Conservation (phyloP, 768 basidiomycete genomes). For the Lentinula guzmanii region DNA sequence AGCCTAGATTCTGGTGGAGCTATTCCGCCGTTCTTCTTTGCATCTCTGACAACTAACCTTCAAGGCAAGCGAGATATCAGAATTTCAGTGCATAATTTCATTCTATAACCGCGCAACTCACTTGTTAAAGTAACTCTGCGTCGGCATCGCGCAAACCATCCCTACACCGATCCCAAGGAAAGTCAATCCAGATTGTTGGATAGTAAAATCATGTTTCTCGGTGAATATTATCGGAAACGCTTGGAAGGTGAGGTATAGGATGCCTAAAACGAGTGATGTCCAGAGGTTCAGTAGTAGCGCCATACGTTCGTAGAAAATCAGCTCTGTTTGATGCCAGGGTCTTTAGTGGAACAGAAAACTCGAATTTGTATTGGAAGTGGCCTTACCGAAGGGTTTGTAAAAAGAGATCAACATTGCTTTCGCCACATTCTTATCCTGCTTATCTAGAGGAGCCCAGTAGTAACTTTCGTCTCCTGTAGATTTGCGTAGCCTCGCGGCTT, state of each 20-base stretch:
- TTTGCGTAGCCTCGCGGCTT: constrained; percentile 55
- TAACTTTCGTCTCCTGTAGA: constrained; percentile 47
- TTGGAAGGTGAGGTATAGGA: constrained; percentile 62
- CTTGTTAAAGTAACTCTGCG: constrained; percentile 29
- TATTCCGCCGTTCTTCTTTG: constrained; percentile 29
- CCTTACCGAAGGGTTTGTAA: constrained; percentile 70
- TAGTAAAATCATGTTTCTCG: constrained; percentile 42
- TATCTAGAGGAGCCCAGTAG: constrained; percentile 59
- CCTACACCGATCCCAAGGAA: constrained; percentile 61
- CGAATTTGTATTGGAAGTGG: neutral
- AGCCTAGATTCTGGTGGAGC: constrained; percentile 64
- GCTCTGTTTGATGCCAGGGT: constrained; percentile 30
- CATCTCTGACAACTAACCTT: constrained; percentile 21
- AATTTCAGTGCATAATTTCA: constrained; percentile 14
- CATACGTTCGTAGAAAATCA: constrained; percentile 69
- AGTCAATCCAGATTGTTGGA: constrained; percentile 46
- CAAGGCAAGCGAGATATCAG: constrained; percentile 4
- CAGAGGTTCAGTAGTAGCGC: constrained; percentile 65
- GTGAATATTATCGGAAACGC: constrained; percentile 48
- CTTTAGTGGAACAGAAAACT: neutral
- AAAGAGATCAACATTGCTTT: constrained; percentile 51
- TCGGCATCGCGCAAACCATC: constrained; percentile 35
- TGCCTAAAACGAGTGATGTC: constrained; percentile 52
- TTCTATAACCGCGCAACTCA: constrained; percentile 18
- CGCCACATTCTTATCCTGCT: constrained; percentile 33